Evolutionary conservation across 306 rosid species (phyloP).

Genomic region (Prunus mongolica): DNA sequence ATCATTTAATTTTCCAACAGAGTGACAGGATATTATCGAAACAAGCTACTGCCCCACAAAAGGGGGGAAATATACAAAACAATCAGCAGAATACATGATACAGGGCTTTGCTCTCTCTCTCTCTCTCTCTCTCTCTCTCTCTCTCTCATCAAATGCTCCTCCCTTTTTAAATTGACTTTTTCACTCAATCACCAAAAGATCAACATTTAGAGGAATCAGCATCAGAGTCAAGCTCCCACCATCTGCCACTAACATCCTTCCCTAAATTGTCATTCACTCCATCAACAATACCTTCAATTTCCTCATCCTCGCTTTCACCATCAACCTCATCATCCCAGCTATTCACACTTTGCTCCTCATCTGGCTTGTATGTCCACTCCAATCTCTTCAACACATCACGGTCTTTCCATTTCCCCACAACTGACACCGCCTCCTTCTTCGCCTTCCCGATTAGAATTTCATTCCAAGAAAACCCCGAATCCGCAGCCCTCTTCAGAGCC

Average conservation of each 20-base stretch:
- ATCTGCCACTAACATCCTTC: slow-evolving; percentile 34
- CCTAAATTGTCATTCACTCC: slow-evolving; percentile 30
- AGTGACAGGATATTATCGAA: too few species aligned
- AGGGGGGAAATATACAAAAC: too few species aligned
- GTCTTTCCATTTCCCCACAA: slow-evolving; percentile 79
- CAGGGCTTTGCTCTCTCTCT: too few species aligned
- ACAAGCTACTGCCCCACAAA: too few species aligned
- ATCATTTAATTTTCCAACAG: too few species aligned
- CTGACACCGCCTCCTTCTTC: slow-evolving; percentile 59
- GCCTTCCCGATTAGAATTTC: slow-evolving; percentile 82
- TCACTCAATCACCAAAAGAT: too few species aligned
- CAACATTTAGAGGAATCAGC: neutral
- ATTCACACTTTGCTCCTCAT: slow-evolving; percentile 30
- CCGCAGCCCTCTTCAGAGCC: slow-evolving; percentile 67
- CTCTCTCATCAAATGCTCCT: too few species aligned
- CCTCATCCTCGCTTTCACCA: slow-evolving; percentile 33
- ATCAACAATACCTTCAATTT: slow-evolving; percentile 22
- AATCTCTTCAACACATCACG: slow-evolving; percentile 63
- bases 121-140: too few species aligned
- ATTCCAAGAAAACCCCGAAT: slow-evolving; percentile 70
- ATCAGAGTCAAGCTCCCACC: slow-evolving; percentile 74
- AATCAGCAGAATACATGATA: too few species aligned
- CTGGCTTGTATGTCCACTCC: slow-evolving; percentile 77
- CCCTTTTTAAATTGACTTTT: too few species aligned
- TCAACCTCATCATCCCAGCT: slow-evolving; percentile 19